These are phyloP conservation scores for Furcasterigmium sp. DNA, from an alignment of 2,329 filamentous ascomycete genomes.

Conservation along the genomic window DNA sequence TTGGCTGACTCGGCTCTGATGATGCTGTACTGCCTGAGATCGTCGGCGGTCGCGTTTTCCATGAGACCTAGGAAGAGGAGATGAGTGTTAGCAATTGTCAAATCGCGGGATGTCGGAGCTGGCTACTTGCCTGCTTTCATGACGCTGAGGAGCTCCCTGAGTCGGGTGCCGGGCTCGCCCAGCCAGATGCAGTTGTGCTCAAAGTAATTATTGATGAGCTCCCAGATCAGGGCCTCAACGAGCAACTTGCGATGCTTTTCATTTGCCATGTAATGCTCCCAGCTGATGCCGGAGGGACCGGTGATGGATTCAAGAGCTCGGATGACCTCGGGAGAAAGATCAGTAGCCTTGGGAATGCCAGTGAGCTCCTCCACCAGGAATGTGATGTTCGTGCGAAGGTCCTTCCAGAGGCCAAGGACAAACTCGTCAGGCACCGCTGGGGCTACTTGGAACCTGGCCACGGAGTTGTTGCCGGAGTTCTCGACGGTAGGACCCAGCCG, in stretches of 20 bases:
- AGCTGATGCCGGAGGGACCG: background rate
- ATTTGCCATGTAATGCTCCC: background rate
- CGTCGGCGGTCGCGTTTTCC: background rate
- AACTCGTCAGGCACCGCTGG: background rate
- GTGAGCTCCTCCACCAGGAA: background rate
- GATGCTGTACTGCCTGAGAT: background rate
- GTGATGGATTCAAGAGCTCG: background rate
- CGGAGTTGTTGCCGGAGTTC: too few relatives aligned
- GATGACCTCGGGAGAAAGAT: background rate
- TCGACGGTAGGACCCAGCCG: too few relatives aligned
- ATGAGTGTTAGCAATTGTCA: background rate
- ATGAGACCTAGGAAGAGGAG: background rate
- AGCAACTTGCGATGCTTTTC: background rate
- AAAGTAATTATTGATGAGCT: background rate
- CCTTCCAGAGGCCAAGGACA: background rate
- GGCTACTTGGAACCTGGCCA: background rate
- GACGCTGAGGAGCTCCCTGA: background rate
- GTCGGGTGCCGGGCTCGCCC: background rate
- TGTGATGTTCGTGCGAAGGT: background rate
- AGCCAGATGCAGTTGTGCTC: background rate
- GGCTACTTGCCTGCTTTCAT: background rate
- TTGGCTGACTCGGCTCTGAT: background rate
- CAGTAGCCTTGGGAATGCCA: background rate
- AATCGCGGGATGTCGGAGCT: too few relatives aligned
- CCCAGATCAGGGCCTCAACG: background rate